Evolutionary conservation across 345 rosid genomes (phyloP).

Genomic region (Eucalyptus grandis): DNA sequence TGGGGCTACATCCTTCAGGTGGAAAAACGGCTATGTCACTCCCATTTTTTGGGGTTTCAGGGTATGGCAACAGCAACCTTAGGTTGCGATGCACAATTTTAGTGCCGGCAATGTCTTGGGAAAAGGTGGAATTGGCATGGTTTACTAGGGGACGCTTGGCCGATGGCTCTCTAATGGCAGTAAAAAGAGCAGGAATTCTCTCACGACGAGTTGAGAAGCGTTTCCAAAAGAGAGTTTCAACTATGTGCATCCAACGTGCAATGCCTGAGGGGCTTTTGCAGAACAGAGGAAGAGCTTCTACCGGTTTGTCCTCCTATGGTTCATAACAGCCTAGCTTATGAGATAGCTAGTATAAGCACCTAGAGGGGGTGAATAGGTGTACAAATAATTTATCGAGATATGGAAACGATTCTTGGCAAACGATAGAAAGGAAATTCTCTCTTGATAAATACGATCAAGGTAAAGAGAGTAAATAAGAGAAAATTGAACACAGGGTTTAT

Average conservation of each 20-base stretch:
- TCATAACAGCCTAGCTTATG: neutral
- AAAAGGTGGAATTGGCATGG: neutral
- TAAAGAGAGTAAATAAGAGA: no score
- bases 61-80: neutral
- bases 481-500: no score
- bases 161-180: neutral
- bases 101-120: neutral
- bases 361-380: no score
- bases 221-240: neutral
- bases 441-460: no score
- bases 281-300: neutral
- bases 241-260: neutral
- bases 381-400: no score
- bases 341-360: no score
- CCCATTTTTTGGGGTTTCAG: no score
- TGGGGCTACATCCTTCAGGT: rapidly evolving
- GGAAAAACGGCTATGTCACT: rapidly evolving
- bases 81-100: neutral
- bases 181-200: neutral
- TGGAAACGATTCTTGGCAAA: no score
- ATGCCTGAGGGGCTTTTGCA: neutral
- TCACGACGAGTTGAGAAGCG: neutral
- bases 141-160: neutral
- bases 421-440: no score
- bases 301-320: neutral